Conservation (phyloP, 176 grass and related monocot species). For the Lolium perenne region DNA sequence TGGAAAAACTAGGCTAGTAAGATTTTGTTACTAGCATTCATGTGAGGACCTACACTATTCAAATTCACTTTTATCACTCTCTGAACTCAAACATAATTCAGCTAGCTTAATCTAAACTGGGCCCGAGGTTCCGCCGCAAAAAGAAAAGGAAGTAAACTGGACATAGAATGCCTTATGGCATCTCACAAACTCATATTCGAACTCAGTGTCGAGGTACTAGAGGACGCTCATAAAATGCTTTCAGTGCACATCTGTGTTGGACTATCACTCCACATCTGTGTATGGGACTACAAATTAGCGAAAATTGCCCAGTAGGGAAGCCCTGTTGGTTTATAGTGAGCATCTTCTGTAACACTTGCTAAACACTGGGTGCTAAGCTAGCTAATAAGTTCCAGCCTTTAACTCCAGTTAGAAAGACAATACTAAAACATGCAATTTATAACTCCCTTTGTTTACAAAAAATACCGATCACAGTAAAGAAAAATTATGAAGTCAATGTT, state of each 20-base stretch:
- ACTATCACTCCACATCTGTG: background rate
- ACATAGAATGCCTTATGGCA: background rate
- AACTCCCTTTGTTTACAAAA: background rate
- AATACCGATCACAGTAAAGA: background rate
- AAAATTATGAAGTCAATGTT: background rate
- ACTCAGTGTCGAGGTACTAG: background rate
- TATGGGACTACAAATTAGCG: background rate
- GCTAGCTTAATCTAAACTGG: no score
- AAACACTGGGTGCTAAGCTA: background rate
- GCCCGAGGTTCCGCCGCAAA: background rate
- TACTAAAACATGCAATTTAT: background rate
- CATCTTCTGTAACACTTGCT: background rate
- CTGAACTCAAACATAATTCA: no score
- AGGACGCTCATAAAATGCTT: background rate
- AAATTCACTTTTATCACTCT: no score
- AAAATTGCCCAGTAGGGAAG: background rate
- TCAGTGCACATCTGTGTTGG: background rate
- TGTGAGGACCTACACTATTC: background rate
- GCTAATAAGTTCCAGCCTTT: background rate
- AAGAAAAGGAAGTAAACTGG: background rate
- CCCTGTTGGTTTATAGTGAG: background rate
- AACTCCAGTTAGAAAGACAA: background rate
- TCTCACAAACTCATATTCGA: background rate
- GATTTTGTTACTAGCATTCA: slow-evolving; percentile 3
- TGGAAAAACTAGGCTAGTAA: background rate